These are phyloP conservation scores for Xylariaceae sp. DNA, from an alignment of 2,329 filamentous ascomycete genomes.

Conservation along the genomic window DNA sequence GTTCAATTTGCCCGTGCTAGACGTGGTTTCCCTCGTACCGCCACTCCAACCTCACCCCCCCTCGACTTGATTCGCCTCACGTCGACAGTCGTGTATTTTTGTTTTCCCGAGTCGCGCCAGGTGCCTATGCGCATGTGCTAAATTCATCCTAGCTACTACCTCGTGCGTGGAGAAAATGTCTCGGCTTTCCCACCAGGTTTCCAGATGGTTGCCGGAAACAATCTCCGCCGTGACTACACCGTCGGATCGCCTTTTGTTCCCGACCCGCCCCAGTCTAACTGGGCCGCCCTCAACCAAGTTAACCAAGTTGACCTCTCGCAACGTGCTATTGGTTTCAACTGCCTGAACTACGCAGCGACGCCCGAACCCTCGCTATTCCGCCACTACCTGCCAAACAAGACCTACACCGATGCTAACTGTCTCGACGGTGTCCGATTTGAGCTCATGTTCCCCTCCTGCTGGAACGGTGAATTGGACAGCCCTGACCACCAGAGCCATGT, in stretches of 20 bases:
- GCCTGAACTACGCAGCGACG: slow-evolving; percentile 66
- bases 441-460: slow-evolving; percentile 84
- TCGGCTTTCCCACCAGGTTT: slow-evolving; percentile 72
- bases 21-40: neutral
- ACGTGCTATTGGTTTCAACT: slow-evolving; percentile 91
- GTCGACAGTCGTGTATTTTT: neutral
- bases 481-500: slow-evolving; percentile 60
- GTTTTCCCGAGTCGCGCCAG: neutral
- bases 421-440: slow-evolving; percentile 75
- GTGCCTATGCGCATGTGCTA: neutral
- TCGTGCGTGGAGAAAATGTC: slow-evolving; percentile 59
- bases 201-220: slow-evolving; percentile 75
- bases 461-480: slow-evolving; percentile 66
- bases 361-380: slow-evolving; percentile 73
- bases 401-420: slow-evolving; percentile 74
- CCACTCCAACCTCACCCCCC: neutral
- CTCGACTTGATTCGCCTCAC: neutral
- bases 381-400: slow-evolving; percentile 75
- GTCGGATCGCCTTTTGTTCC: slow-evolving; percentile 60
- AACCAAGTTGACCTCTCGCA: slow-evolving; percentile 64
- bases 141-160: slow-evolving; percentile 64
- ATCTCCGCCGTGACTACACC: slow-evolving; percentile 61
- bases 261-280: slow-evolving; percentile 62
- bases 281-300: slow-evolving; percentile 59
- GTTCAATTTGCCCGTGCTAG: neutral